Evolutionary conservation across 2,329 filamentous ascomycete genomes (phyloP).

Genomic region (Tolypocladium album): DNA sequence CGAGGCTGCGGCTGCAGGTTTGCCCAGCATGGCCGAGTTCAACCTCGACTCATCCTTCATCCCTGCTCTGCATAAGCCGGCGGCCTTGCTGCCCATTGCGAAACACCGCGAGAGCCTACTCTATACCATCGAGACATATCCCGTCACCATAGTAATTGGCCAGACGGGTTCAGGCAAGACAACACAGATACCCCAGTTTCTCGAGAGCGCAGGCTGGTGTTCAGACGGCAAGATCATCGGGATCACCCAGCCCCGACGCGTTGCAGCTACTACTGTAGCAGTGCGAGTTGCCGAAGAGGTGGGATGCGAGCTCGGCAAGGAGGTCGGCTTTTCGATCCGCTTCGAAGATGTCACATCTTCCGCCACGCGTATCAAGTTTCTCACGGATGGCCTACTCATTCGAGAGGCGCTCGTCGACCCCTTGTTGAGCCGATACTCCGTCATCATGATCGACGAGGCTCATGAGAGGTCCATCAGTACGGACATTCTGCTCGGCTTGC

Average conservation of each 20-base stretch:
- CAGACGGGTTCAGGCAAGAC: conserved; percentile 95
- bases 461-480: conserved; percentile 91
- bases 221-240: conserved; percentile 71
- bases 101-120: conserved; percentile 70
- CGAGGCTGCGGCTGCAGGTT: not conserved
- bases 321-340: conserved; percentile 85
- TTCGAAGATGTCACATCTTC: conserved; percentile 88
- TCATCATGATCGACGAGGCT: conserved; percentile 96
- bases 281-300: conserved; percentile 83
- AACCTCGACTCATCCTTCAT: conserved; percentile 54
- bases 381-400: conserved; percentile 86
- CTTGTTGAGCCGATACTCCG: conserved; percentile 78
- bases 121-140: conserved; percentile 75
- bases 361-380: conserved; percentile 81
- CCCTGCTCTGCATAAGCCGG: conserved; percentile 75
- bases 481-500: conserved; percentile 75
- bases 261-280: conserved; percentile 86
- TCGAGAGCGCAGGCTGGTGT: conserved; percentile 85
- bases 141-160: conserved; percentile 81
- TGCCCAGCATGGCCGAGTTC: conserved; percentile 39
- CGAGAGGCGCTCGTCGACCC: conserved; percentile 91
- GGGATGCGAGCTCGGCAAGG: conserved; percentile 74
- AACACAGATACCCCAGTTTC: conserved; percentile 87
- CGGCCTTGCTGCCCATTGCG: conserved; percentile 75
- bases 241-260: conserved; percentile 84